Evolutionary conservation across 2,329 filamentous ascomycete species (phyloP).

Genomic region (Ophiostoma sp.): DNA sequence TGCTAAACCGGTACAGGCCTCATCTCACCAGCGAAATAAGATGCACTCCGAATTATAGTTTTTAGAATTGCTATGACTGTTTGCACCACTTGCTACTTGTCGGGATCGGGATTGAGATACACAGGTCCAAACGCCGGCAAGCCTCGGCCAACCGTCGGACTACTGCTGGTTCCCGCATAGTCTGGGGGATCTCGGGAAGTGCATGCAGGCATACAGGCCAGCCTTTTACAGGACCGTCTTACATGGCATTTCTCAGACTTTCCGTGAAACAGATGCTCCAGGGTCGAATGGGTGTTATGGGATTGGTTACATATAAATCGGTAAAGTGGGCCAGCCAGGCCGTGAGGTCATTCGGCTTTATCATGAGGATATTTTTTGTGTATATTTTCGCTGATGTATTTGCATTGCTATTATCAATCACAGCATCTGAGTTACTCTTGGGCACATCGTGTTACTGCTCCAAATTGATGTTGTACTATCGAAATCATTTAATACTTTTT

Average conservation of each 20-base stretch:
- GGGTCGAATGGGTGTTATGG: not conserved
- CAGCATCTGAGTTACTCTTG: not conserved
- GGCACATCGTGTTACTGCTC: not conserved
- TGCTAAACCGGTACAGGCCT: not conserved
- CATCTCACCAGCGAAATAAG: not conserved
- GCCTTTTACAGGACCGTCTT: not conserved
- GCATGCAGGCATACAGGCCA: not conserved
- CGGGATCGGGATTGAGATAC: not conserved
- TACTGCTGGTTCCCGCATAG: constrained; percentile 4
- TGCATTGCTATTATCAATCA: not conserved
- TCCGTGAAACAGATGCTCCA: not conserved
- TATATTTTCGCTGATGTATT: not conserved
- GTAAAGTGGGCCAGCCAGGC: not conserved
- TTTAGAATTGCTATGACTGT: not conserved
- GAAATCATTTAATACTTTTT: not conserved
- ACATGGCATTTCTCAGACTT: not conserved
- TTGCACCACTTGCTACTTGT: not conserved
- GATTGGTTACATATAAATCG: not conserved
- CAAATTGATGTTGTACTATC: not conserved
- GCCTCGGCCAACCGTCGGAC: not conserved
- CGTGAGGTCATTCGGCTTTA: not conserved
- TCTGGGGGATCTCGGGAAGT: not conserved
- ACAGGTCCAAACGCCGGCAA: not conserved
- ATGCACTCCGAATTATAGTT: not conserved
- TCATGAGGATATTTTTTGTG: not conserved